phyloP scores from a whole-genome alignment of 257 asterid genomes.

The Penstemon eatonii region DNA sequence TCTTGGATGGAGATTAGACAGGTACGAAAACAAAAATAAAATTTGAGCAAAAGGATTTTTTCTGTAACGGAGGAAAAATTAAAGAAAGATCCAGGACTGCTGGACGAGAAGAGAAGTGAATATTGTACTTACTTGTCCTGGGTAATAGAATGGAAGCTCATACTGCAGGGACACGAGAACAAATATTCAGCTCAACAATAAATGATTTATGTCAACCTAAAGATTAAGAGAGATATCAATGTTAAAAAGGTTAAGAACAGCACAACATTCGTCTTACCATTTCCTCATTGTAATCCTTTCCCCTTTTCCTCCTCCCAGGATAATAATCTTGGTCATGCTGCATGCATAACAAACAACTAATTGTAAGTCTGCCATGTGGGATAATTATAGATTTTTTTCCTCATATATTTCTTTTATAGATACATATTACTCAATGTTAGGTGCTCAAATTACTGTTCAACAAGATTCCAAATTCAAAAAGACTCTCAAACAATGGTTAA shows the following conservation, averaged over 20 bases:
- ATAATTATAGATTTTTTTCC: conserved; percentile 11
- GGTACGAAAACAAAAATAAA: no score
- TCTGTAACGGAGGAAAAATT: background rate
- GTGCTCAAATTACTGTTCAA: conserved; percentile 7
- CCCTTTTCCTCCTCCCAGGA: conserved; percentile 96
- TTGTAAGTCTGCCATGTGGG: conserved; percentile 20
- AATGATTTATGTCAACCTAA: conserved; percentile 1
- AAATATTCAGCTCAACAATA: conserved; percentile 31
- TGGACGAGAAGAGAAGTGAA: conserved; percentile 9
- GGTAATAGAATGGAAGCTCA: conserved; percentile 94
- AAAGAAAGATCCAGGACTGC: background rate
- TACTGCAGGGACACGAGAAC: conserved; percentile 57
- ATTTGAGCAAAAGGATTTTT: no score
- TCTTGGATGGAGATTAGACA: no score
- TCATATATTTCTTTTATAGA: background rate
- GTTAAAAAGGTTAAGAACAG: background rate
- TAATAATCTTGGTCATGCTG: conserved; percentile 94
- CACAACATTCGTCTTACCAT: conserved; percentile 53
- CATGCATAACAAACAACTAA: conserved; percentile 23
- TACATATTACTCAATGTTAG: background rate
- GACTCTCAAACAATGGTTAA: background rate
- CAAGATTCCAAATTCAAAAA: conserved; percentile 2
- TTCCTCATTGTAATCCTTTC: conserved; percentile 84
- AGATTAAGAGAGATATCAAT: background rate
- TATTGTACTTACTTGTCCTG: conserved; percentile 78